A percentile compares a stretch with the other conserved stretches of the same genome.
Evolutionary conservation across 1,139 yeast species (phyloP).

Genomic region (Entelexis paramagnoliae): DNA sequence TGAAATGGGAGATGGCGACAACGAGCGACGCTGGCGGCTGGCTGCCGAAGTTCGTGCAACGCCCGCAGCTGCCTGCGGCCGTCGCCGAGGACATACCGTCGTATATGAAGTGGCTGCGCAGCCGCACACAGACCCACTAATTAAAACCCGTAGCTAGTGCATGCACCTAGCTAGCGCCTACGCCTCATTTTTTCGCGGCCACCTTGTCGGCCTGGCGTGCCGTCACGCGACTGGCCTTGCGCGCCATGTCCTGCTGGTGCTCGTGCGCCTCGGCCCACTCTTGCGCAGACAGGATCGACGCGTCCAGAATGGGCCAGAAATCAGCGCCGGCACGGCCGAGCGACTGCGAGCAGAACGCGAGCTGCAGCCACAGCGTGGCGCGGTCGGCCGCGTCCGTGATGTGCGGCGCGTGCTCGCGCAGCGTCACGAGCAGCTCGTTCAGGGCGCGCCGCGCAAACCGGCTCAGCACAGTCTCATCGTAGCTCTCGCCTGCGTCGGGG

Average conservation of each 20-base stretch:
- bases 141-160: too few relatives aligned
- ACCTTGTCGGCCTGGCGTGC: slow-evolving; percentile 1
- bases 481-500: slow-evolving; percentile 2
- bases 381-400: slow-evolving; percentile 38
- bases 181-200: neutral
- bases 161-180: too few relatives aligned
- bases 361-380: slow-evolving; percentile 58
- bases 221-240: slow-evolving; percentile 7
- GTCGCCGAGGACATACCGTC: slow-evolving; percentile 60
- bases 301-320: slow-evolving; percentile 39
- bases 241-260: slow-evolving; percentile 33
- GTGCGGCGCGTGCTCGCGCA: slow-evolving; percentile 34
- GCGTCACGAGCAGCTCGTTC: slow-evolving; percentile 30
- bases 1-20: slow-evolving; percentile 57
- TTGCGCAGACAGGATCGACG: slow-evolving; percentile 26
- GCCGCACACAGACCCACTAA: neutral
- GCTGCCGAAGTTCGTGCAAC: slow-evolving; percentile 55
- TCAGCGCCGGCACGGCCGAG: slow-evolving; percentile 60
- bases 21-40: slow-evolving; percentile 57
- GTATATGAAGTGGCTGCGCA: slow-evolving; percentile 42
- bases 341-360: slow-evolving; percentile 68
- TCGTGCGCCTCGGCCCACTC: slow-evolving; percentile 35
- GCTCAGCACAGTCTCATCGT: slow-evolving; percentile 25
- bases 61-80: slow-evolving; percentile 44
- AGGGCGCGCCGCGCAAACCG: slow-evolving; percentile 38